A percentile compares a stretch with the other conserved stretches of the same genome.
Evolutionary conservation across 2,329 filamentous ascomycete species (phyloP).

Genomic region (Metarhizium humberi): DNA sequence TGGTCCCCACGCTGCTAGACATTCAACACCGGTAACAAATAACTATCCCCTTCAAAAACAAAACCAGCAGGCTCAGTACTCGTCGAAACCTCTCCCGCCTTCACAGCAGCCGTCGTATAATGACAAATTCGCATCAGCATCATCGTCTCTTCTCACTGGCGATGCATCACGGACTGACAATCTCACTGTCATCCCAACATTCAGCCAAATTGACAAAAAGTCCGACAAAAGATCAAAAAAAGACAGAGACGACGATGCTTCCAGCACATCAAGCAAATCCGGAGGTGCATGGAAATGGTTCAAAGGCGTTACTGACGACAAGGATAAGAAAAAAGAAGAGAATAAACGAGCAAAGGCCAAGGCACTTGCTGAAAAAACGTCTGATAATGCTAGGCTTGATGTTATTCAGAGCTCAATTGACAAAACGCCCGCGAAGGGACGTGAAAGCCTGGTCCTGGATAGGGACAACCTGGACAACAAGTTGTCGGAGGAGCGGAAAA

Average conservation of each 20-base stretch:
- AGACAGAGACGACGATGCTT: conserved; percentile 54
- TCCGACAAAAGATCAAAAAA: conserved; percentile 67
- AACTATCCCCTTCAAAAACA: background rate
- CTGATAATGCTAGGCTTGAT: conserved; percentile 78
- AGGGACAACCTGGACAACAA: conserved; percentile 64
- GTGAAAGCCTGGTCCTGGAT: conserved; percentile 79
- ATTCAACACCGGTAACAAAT: conserved; percentile 1
- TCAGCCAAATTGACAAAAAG: conserved; percentile 61
- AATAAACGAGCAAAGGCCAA: conserved; percentile 60
- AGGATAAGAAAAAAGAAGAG: conserved; percentile 50
- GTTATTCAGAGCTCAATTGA: conserved; percentile 85
- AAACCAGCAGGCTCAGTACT: conserved; percentile 7
- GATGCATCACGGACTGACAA: conserved; percentile 61
- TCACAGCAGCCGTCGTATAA: conserved; percentile 14
- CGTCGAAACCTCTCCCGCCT: conserved; percentile 3
- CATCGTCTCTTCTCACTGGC: conserved; percentile 61
- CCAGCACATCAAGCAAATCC: conserved; percentile 61
- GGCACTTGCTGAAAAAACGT: conserved; percentile 43
- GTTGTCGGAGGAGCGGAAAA: conserved; percentile 73
- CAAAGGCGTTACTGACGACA: conserved; percentile 65
- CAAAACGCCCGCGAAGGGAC: conserved; percentile 49
- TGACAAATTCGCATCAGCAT: conserved; percentile 19
- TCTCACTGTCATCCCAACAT: conserved; percentile 71
- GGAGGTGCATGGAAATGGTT: conserved; percentile 64
- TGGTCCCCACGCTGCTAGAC: conserved; percentile 3